Base-by-base conservation (phyloP, 1,139 yeast species). In the Pichia sp. region DNA sequence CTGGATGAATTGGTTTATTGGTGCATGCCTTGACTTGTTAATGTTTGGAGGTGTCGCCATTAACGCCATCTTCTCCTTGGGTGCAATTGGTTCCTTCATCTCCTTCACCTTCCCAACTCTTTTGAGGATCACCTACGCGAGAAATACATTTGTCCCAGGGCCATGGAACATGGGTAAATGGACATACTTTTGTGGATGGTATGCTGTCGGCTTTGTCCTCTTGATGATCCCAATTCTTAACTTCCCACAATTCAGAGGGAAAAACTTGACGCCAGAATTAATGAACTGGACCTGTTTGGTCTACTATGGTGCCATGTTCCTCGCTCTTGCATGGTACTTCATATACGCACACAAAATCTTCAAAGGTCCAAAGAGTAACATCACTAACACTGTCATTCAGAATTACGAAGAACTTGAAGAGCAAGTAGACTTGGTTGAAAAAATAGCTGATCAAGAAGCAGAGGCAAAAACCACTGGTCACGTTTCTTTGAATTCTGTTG, bases 271-370 rank as follows among this genome's bases (percentile, higher is more conserved):
- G 7, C 69, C 78, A 4, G 75, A 76, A 29, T 61, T 62, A 34
- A 85, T 85, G 90, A 85, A 85, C 70, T 85, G 89, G 87, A 86
- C 90, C 0, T 78, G 73, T 19, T 76, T 84, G 41, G 89, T 85
- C 15, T 85, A 78, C 67, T 84, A 81, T 63, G 90, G 87, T 1
- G 82, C 88, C 11, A 72, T 84, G 77, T 62, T 79, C 16, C 55
- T 83, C 38, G 79, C 82, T 2, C 62, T 75, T 23, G 62, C 74
- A 1, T 85, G 85, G 81, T 85, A 72, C 65, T 65, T 70, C 50
- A 68, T 77, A 8, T 82, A 81, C 61, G 90, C 90, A 30, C 81
- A 75, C 61, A 82, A 78, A 64, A 77, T 84, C 78, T 85, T 84
- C 72, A 70, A 72, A 51, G 92, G 90, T 11, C 92, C 90, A 46